phyloP scores from a whole-genome alignment of 495 filamentous ascomycete genomes.

The Trichoderma erinaceum region DNA sequence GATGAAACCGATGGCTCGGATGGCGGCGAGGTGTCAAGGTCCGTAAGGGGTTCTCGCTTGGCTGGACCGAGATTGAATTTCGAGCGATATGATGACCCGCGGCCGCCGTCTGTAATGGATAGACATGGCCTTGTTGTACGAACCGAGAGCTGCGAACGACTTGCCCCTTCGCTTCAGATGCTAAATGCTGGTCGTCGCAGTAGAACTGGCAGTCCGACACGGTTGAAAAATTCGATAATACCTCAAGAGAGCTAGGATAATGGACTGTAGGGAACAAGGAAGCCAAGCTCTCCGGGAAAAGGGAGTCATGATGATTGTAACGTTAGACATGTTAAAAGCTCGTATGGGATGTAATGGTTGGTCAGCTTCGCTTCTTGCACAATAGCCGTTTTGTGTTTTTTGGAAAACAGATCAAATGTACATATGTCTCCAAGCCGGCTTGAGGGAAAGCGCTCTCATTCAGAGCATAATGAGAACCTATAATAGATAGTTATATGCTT shows the following conservation, averaged over 20 bases:
- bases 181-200: conserved; percentile 49
- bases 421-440: neutral
- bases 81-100: conserved; percentile 47
- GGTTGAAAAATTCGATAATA: conserved; percentile 56
- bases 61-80: conserved; percentile 62
- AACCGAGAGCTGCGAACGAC: conserved; percentile 74
- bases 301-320: neutral
- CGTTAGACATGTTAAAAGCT: neutral
- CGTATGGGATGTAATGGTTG: neutral
- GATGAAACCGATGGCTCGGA: conserved; percentile 53
- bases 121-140: conserved; percentile 67
- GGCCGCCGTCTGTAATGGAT: conserved; percentile 55
- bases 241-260: neutral
- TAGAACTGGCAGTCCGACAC: conserved; percentile 57
- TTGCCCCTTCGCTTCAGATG: conserved; percentile 40
- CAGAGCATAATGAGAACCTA: neutral
- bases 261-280: no score
- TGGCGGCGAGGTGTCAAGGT: conserved; percentile 44
- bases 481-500: neutral
- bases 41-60: conserved; percentile 53
- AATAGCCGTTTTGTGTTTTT: neutral
- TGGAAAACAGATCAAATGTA: neutral
- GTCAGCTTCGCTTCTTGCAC: neutral
- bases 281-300: neutral
- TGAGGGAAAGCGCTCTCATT: neutral